These are phyloP conservation scores for Candida endomychidarum DNA, from an alignment of 805 yeast species.

Conservation along the genomic window DNA sequence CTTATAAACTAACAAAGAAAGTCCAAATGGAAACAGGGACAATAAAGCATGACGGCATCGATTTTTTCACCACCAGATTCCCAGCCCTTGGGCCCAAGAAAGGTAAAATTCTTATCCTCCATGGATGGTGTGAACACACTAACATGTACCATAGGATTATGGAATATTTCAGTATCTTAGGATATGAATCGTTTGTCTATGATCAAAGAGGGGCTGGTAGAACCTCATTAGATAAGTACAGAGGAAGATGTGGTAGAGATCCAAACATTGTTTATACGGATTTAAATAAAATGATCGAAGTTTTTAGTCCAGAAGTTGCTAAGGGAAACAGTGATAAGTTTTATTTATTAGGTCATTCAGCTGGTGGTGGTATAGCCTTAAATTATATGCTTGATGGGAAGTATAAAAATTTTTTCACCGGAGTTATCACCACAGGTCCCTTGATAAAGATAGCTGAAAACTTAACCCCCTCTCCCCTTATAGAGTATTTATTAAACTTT, in stretches of 20 bases:
- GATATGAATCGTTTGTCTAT: conserved; percentile 65
- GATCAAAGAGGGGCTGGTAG: conserved; percentile 77
- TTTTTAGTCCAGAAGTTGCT: conserved; percentile 21
- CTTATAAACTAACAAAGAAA: conserved; percentile 9
- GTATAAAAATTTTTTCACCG: conserved; percentile 43
- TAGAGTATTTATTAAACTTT: conserved; percentile 22
- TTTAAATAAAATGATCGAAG: conserved; percentile 55
- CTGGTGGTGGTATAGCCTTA: conserved; percentile 75
- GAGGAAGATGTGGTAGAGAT: conserved; percentile 51
- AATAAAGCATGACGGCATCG: conserved; percentile 11
- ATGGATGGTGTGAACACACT: conserved; percentile 69
- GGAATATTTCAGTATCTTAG: conserved; percentile 51
- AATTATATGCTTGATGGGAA: conserved; percentile 62
- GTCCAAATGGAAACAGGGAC: neutral
- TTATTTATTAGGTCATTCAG: conserved; percentile 66
- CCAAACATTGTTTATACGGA: conserved; percentile 58
- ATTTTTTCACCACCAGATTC: conserved; percentile 14
- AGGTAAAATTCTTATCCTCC: conserved; percentile 61
- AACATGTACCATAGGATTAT: conserved; percentile 48
- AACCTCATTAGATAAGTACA: conserved; percentile 53
- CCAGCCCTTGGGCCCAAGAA: conserved; percentile 22
- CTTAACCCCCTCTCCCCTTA: conserved; percentile 45
- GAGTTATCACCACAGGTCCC: conserved; percentile 58
- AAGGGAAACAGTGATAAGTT: conserved; percentile 18
- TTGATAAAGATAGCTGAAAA: conserved; percentile 55